phyloP scores from a whole-genome alignment of 176 grass and related monocot species.

The Pontederia crassipes region DNA sequence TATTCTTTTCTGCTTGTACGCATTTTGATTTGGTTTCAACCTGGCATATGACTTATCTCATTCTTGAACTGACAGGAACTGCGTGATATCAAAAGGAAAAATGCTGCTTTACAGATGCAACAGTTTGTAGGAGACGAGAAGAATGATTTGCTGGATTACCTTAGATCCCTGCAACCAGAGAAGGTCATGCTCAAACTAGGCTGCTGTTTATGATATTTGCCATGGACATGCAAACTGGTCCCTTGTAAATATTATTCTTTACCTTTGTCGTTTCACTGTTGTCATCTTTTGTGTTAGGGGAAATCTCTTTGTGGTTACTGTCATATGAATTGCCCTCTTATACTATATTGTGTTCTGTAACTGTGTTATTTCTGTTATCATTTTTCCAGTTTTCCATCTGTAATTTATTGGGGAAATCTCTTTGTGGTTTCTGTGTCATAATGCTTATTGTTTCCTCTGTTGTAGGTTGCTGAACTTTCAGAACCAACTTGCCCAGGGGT shows the following conservation, averaged over 20 bases:
- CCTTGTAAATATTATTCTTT: too few species aligned
- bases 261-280: too few species aligned
- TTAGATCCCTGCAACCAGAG: slow-evolving; percentile 79
- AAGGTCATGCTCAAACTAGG: slow-evolving; percentile 33
- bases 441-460: slow-evolving; percentile 14
- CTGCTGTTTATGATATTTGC: neutral
- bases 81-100: slow-evolving; percentile 63
- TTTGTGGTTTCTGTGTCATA: slow-evolving; percentile 3
- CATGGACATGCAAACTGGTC: too few species aligned
- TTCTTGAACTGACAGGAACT: slow-evolving; percentile 40
- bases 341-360: too few species aligned
- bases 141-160: slow-evolving; percentile 84
- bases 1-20: too few species aligned
- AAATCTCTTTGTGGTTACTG: neutral
- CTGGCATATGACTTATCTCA: neutral
- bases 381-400: too few species aligned
- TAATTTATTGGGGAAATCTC: neutral
- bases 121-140: slow-evolving; percentile 89
- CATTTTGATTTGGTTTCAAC: neutral
- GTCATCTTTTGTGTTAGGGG: too few species aligned
- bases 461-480: slow-evolving; percentile 83
- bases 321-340: too few species aligned
- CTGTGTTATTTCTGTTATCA: neutral
- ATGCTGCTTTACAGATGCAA: slow-evolving; percentile 88
- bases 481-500: slow-evolving; percentile 65